These are phyloP conservation scores for Phytophthora idaei DNA, from an alignment of 352 stramenopile species.

Conservation along the genomic window DNA sequence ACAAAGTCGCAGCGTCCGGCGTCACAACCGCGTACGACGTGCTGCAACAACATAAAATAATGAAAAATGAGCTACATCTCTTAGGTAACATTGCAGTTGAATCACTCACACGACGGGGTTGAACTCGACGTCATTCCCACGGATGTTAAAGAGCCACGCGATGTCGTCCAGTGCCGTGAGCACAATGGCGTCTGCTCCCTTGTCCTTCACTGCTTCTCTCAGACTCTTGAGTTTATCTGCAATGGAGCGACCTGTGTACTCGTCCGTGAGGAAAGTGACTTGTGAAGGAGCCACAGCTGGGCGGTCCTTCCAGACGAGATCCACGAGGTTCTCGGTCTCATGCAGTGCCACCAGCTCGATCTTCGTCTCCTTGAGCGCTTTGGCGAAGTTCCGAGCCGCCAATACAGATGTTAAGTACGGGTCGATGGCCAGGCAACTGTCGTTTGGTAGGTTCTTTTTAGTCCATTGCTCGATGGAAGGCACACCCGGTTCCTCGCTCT, in stretches of 20 bases:
- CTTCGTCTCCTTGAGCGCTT: conserved; percentile 68
- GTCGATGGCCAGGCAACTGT: conserved; percentile 94
- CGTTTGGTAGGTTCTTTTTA: conserved; percentile 60
- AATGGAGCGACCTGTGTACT: conserved; percentile 93
- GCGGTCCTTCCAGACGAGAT: conserved; percentile 93
- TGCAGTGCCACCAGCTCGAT: conserved; percentile 79
- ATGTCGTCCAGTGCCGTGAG: conserved; percentile 97
- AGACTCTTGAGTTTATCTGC: conserved; percentile 90
- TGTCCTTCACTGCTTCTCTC: conserved; percentile 85
- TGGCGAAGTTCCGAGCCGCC: conserved; percentile 69
- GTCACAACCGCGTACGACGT: conserved; percentile 95
- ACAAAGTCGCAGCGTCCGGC: conserved; percentile 88
- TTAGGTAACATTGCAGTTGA: not conserved
- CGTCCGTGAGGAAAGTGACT: conserved; percentile 92
- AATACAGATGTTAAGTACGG: conserved; percentile 93
- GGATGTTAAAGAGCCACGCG: conserved; percentile 98
- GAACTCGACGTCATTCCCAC: conserved; percentile 96
- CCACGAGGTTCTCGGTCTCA: conserved; percentile 93
- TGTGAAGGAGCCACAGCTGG: conserved; percentile 72
- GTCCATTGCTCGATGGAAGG: conserved; percentile 90
- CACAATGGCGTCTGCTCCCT: conserved; percentile 92
- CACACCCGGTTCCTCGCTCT: conserved; percentile 91
- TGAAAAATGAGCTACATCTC: not conserved
- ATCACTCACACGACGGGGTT: conserved; percentile 96
- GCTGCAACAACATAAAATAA: conserved; percentile 33